phyloP scores from a whole-genome alignment of 768 basidiomycete species.

The Kockovaella imperatae region DNA sequence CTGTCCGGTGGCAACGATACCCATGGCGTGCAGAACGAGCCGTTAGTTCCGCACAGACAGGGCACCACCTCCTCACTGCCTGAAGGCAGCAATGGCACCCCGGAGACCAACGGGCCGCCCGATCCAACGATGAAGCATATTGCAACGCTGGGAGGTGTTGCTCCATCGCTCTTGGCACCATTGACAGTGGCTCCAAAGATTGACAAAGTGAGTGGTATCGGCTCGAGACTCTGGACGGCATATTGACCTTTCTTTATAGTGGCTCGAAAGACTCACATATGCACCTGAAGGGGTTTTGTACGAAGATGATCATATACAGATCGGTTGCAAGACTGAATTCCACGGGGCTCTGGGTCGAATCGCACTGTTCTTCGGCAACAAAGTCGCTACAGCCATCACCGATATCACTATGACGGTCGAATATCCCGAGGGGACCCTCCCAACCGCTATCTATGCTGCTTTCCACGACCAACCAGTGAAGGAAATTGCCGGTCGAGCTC shows the following conservation, averaged over 20 bases:
- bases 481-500: constrained; percentile 69
- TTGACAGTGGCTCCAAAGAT: constrained; percentile 58
- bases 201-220: constrained; percentile 50
- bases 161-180: constrained; percentile 47
- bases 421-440: constrained; percentile 50
- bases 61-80: neutral
- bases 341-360: constrained; percentile 90
- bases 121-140: neutral
- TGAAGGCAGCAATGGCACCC: constrained; percentile 6
- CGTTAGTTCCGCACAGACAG: constrained; percentile 15
- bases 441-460: constrained; percentile 67
- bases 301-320: constrained; percentile 90
- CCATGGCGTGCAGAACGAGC: constrained; percentile 38
- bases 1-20: constrained; percentile 31
- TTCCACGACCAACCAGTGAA: constrained; percentile 88
- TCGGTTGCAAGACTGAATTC: constrained; percentile 93
- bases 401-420: constrained; percentile 77
- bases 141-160: constrained; percentile 31
- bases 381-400: constrained; percentile 76
- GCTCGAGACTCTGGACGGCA: neutral
- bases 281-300: constrained; percentile 80
- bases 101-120: neutral
- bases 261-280: constrained; percentile 78
- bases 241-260: constrained; percentile 47
- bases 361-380: constrained; percentile 94